Base-by-base conservation (phyloP, 352 stramenopile genomes). In the Phytophthora melonis region DNA sequence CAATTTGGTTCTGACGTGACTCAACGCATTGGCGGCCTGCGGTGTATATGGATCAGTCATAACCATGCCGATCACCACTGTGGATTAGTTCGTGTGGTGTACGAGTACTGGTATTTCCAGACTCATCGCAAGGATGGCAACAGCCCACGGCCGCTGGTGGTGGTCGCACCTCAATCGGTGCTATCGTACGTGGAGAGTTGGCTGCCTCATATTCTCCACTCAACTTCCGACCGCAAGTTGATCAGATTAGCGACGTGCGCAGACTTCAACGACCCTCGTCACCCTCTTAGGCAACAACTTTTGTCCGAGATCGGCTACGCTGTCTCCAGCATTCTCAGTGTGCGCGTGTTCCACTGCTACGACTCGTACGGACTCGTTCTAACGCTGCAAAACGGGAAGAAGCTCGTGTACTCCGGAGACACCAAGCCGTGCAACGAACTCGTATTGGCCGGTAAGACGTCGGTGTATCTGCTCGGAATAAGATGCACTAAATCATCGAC, bases 1-100 rank as follows among this genome's bases (percentile, higher is more conserved):
- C 82, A 87, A 66, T 92, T 90, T 68, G 84, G 77, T 10, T 47
- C 53, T 7, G 75, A 82, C 8, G 75, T 81, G 2, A 43, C 56
- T 13, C 72, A 70, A 10, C 91, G 81, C 10, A 77, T 95, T 13
- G 78, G 63, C 61, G 70, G 78, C 0, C 45, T 99, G 39, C 89
- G 92, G 34, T 97, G 95, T 39, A 90, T 99, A 55, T 99, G 96
- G 96, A 98, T 99, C 57, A 98, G 94, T 4, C 97, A 99, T 72
- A 96, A 97, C 39, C 97, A 99, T 72, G 97, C 97, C 0, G 97
- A 99, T 68, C 97, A 99, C 74, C 96, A 99, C 75, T 94, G 98
- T 25, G 97, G 97, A 19, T 73, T 99, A 11, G 78, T 98, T n/a
- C 86, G 93, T 8, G 79, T 99, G 3, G 74, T 99, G 34, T 74